Evolutionary conservation across 2,329 filamentous ascomycete genomes (phyloP).

Genomic region (Ceratocystis cubensis): DNA sequence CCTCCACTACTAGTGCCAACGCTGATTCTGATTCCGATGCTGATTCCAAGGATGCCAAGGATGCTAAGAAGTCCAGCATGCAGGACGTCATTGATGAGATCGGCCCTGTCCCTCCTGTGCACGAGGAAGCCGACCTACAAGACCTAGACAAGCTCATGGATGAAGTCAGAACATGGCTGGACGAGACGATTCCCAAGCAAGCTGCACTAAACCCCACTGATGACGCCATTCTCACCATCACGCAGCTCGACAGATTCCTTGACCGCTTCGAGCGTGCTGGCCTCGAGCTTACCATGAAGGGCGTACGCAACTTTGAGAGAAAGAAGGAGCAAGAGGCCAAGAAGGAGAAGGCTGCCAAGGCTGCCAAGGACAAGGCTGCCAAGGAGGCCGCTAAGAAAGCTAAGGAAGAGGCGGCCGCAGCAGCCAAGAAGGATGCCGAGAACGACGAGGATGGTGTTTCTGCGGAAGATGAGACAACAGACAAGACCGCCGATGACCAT

Average conservation of each 20-base stretch:
- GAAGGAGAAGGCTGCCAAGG: constrained; percentile 36
- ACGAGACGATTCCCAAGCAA: constrained; percentile 57
- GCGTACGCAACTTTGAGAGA: constrained; percentile 44
- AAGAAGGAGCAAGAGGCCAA: constrained; percentile 34
- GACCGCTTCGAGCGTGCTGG: constrained; percentile 59
- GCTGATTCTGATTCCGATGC: constrained; percentile 37
- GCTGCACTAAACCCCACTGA: constrained; percentile 55
- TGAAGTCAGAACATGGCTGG: constrained; percentile 59
- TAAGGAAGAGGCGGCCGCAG: constrained; percentile 30
- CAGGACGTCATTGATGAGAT: constrained; percentile 35
- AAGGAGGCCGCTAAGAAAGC: constrained; percentile 29
- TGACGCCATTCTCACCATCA: constrained; percentile 60
- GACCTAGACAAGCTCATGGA: constrained; percentile 50
- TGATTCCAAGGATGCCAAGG: constrained; percentile 41
- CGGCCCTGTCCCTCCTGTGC: constrained; percentile 51
- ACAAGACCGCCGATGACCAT: constrained; percentile 33
- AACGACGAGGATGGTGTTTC: neutral
- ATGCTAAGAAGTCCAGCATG: constrained; percentile 30
- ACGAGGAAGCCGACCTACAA: constrained; percentile 59
- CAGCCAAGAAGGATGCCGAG: constrained; percentile 29
- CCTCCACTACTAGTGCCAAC: constrained; percentile 36
- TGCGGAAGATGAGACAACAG: constrained; percentile 29
- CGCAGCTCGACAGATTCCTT: constrained; percentile 57
- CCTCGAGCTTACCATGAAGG: constrained; percentile 58
- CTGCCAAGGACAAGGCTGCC: constrained; percentile 32